Evolutionary conservation across 2,329 filamentous ascomycete genomes (phyloP).

Genomic region (Setomelanomma holmii): DNA sequence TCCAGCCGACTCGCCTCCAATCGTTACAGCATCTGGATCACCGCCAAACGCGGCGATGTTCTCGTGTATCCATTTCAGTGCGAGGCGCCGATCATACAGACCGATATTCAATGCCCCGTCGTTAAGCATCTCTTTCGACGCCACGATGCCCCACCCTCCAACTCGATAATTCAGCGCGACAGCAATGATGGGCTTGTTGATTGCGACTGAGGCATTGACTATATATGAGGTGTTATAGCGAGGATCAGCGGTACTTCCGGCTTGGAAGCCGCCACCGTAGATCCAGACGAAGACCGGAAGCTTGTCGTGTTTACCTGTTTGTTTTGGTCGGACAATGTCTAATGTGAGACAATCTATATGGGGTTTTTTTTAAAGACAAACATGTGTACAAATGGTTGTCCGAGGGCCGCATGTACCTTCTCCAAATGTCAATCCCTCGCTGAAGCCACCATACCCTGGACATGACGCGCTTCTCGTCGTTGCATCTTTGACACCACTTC

Average conservation of each 20-base stretch:
- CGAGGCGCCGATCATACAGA: slow-evolving; percentile 49
- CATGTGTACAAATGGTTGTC: too few relatives aligned
- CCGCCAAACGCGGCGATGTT: slow-evolving; percentile 42
- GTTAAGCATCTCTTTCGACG: not conserved
- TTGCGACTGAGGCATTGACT: slow-evolving; percentile 54
- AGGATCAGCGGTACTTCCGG: slow-evolving; percentile 60
- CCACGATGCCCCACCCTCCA: slow-evolving; percentile 20
- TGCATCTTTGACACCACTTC: too few relatives aligned
- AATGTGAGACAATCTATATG: slow-evolving; percentile 57
- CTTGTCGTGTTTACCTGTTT: slow-evolving; percentile 22
- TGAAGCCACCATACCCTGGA: too few relatives aligned
- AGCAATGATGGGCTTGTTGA: slow-evolving; percentile 21
- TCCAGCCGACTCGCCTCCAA: not conserved
- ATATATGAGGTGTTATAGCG: slow-evolving; percentile 59
- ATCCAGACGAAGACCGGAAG: slow-evolving; percentile 64
- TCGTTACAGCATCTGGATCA: slow-evolving; percentile 9
- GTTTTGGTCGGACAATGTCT: slow-evolving; percentile 60
- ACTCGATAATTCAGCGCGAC: slow-evolving; percentile 30
- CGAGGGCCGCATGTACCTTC: too few relatives aligned
- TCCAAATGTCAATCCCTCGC: too few relatives aligned
- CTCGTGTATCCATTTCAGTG: slow-evolving; percentile 48
- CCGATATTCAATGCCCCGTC: slow-evolving; percentile 31
- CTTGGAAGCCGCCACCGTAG: slow-evolving; percentile 59
- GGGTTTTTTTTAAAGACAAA: too few relatives aligned
- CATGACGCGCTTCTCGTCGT: too few relatives aligned